Evolutionary conservation across 179 eudicot species (phyloP), one percentile per base, ranked within the genome.

Genomic region (Monotropa hypopitys): DNA sequence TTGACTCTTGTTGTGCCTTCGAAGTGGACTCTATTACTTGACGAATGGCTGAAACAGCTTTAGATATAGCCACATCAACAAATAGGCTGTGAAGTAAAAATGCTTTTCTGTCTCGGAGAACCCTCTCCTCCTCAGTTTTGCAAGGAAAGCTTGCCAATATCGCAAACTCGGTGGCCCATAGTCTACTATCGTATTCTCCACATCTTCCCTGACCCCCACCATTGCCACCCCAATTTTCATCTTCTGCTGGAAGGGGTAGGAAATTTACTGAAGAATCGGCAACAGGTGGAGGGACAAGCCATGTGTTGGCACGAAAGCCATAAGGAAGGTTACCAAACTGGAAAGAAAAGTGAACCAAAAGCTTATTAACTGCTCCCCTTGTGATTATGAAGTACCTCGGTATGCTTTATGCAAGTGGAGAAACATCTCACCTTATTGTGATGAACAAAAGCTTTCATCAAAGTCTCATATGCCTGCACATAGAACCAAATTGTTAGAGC

Each of bases 291-390:
- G 92, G 93, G n/a, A 85, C 85, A 72, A 95, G 91, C 99, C 99
- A 95, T 38, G 97, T 90, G 78, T 95, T 95, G 78, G 97, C 91
- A 28, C 99, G 97, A 75, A 95, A 95, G 40, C 97, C 98, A 81
- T 89, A 93, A 26, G 99, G 98, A 82, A 95, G 99, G 86, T 95
- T 95, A 10, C 99, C 99, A 85, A 95, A 95, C 99, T 95, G 90
- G 78, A 76, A 40, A 30, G 46, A n/a, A 83, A 72, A n/a, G 54
- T 46, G 61, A 18, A 61, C 13, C 35, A 35, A 35, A 43, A 73
- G 71, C 35, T 72, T 35, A 73, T 56, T 33, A 35, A 46, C 26
- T 26, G 35, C 26, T 13, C 51, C 70, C 63, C 61, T 5, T 35
- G 61, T 40, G 18, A 76, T 23, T 62, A 68, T 46, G 8, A 61